Conservation (phyloP, 768 basidiomycete species). For the Crucibulum laeve region DNA sequence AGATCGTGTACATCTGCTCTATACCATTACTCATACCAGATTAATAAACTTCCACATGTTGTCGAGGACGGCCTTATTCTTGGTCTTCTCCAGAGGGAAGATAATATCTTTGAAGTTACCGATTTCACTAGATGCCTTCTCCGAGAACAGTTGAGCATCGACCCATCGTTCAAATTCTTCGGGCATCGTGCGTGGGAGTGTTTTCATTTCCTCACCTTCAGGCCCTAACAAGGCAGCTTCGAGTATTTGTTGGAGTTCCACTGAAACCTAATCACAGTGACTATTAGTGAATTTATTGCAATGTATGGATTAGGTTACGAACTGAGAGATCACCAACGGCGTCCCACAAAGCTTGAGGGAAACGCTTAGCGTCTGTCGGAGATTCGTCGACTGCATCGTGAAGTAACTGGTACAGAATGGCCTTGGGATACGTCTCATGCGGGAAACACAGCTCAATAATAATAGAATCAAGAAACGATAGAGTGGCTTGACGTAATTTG, state of each 20-base stretch:
- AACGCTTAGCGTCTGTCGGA: slow-evolving; percentile 68
- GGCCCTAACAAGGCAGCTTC: slow-evolving; percentile 57
- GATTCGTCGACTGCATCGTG: slow-evolving; percentile 71
- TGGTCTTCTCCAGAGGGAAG: slow-evolving; percentile 55
- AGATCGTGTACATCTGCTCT: not conserved
- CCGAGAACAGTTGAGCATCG: slow-evolving; percentile 63
- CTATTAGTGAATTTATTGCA: not conserved
- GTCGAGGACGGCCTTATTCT: slow-evolving; percentile 42
- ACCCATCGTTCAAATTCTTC: slow-evolving; percentile 62
- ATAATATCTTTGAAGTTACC: slow-evolving; percentile 52
- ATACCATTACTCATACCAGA: slow-evolving; percentile 32
- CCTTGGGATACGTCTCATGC: slow-evolving; percentile 58
- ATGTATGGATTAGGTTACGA: slow-evolving; percentile 13
- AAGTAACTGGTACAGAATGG: slow-evolving; percentile 61
- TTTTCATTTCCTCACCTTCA: slow-evolving; percentile 50
- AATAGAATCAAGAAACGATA: slow-evolving; percentile 80
- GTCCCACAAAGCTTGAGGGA: slow-evolving; percentile 78
- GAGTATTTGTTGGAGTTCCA: slow-evolving; percentile 63
- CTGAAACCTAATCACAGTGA: slow-evolving; percentile 40
- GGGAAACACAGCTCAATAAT: slow-evolving; percentile 82
- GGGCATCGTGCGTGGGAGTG: slow-evolving; percentile 46
- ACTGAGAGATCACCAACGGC: slow-evolving; percentile 81
- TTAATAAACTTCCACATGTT: slow-evolving; percentile 65
- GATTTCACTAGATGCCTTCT: slow-evolving; percentile 46
- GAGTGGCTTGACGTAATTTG: slow-evolving; percentile 56